Evolutionary conservation across 2,329 filamentous ascomycete genomes (phyloP), one percentile per base, ranked within the genome.

Genomic region (Biscogniauxia sp.): DNA sequence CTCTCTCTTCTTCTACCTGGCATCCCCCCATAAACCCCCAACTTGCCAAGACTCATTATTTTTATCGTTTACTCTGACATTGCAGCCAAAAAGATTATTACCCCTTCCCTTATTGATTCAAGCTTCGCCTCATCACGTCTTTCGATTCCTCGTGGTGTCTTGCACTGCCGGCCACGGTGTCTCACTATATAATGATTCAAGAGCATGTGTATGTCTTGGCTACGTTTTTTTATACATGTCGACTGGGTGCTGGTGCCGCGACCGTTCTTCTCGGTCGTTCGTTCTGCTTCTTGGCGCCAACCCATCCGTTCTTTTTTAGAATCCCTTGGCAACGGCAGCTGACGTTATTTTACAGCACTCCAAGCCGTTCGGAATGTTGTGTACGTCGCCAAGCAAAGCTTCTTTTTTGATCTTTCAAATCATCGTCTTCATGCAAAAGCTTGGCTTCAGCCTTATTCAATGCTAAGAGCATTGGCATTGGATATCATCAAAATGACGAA

Each of bases 361-460:
- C 70, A 73, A 69, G 62, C 70, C 65, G 65, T 74, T 65, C 71
- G 70, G 64, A 74, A 74, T 71, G 71, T 72, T 63, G 72, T 73
- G 72, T 74, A 74, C 59, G 72, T 73, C 64, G 69, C 70, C 69
- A 72, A 71, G 69, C 68, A 63, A 70, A 64, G 56, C 64, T 69
- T 69, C 64, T 66, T 65, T 67, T 66, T 60, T 63, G 51, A 58
- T 19, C 64, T 56, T 50, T 62, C 66, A 67, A 66, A 63, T 58
- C 54, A 56, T 56, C 37, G 55, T 58, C 25, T 61, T 62, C 54
- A 50, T 49, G 61, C 49, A 54, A 49, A 61, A 59, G 32, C 65
- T 61, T 64, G 57, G 58, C 51, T 55, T 51, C 54, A 53, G 49
- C 52, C 59, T 45, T 51, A 45, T 45, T 45, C 37, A 45, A 45